These are phyloP conservation scores for Pachyrhizus erosus DNA, from an alignment of 306 rosid genomes.

Conservation along the genomic window DNA sequence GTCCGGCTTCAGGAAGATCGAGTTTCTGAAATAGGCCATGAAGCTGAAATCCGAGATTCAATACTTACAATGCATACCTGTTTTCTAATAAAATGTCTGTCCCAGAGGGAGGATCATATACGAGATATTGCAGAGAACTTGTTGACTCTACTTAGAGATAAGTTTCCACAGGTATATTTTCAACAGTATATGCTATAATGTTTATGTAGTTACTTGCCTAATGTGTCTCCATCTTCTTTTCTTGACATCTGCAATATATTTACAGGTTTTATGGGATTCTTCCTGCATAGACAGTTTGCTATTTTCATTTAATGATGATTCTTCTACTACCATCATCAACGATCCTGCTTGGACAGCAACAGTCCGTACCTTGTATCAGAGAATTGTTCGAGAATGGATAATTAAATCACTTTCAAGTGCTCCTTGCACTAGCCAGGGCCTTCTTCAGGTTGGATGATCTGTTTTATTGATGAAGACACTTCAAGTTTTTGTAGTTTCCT, in stretches of 20 bases:
- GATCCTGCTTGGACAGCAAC: conserved; percentile 94
- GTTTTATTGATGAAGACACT: conserved; percentile 27
- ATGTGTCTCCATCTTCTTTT: conserved; percentile 5
- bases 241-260: conserved; percentile 36
- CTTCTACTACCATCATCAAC: conserved; percentile 73
- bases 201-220: conserved; percentile 14
- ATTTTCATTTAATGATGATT: conserved; percentile 84
- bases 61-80: conserved; percentile 81
- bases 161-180: conserved; percentile 82
- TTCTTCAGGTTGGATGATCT: conserved; percentile 81
- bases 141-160: conserved; percentile 88
- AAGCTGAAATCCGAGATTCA: conserved; percentile 83
- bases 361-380: conserved; percentile 85
- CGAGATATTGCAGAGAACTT: conserved; percentile 84
- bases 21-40: conserved; percentile 85
- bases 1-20: conserved; percentile 83
- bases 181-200: conserved; percentile 1
- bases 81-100: conserved; percentile 83
- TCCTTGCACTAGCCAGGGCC: conserved; percentile 99
- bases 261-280: conserved; percentile 95
- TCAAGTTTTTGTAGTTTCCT: conserved; percentile 4
- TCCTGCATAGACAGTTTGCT: conserved; percentile 83
- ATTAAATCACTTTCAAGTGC: conserved; percentile 89
- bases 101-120: conserved; percentile 90
- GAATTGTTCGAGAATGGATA: conserved; percentile 96